Evolutionary conservation across 805 yeast species (phyloP), one percentile per base, ranked within the genome.

Genomic region (Pichia membranifaciens): DNA sequence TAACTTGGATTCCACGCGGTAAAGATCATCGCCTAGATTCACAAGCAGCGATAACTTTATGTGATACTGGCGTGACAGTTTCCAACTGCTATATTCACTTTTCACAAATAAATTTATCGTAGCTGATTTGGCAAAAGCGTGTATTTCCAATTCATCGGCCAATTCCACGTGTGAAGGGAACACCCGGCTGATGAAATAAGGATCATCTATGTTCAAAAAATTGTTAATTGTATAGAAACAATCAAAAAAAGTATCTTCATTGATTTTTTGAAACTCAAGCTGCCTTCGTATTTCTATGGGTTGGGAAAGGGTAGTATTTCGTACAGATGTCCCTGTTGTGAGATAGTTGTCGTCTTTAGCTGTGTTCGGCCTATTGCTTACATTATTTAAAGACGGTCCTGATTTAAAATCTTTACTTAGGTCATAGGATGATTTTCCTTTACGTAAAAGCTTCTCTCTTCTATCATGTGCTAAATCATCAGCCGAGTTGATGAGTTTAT

Each of bases 181-280:
- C 1, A 62, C 52, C 44, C 71, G 67, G 45, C 74, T 69, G 2
- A 72, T 59, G 44, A 66, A 67, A 41, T 69, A 64, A 6, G 68
- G 59, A 2, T 54, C 41, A 10, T 56, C 58, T 0, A 53, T 50
- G 13, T 59, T 46, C 36, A 58, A 46, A 13, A 55, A 54, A 9
- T 58, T 54, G 43, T 67, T 70, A 8, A 72, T 28, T 0, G 74
- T 65, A 38, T 62, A 65, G 50, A 72, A 72, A 1, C 60, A 60
- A 38, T 68, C 66, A 7, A 61, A 52, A 39, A 70, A 61, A 10
- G 55, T 54, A 9, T 49, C 43, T 5, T 50, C 39, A 51, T 65
- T 67, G 17, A 65, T 37, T 1, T 55, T 43, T 43, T 65, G 72
- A 10, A 61, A 48, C 33, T 56, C 50, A 7, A 53, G 31, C 38